These are phyloP conservation scores for Fusarium buxicola DNA, from an alignment of 2,329 filamentous ascomycete genomes.

Conservation along the genomic window DNA sequence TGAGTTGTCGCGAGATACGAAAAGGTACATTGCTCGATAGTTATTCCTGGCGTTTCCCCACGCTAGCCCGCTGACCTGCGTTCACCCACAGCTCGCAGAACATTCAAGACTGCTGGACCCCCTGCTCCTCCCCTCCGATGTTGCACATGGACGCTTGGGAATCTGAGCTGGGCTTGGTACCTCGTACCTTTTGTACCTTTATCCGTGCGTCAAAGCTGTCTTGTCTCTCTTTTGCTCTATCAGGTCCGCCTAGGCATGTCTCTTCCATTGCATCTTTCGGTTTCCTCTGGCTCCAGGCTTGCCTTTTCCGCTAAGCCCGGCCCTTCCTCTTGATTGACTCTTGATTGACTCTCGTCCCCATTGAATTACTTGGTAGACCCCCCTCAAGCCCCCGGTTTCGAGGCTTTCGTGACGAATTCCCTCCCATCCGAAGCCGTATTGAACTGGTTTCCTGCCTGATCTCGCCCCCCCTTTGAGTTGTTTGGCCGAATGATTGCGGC, in stretches of 20 bases:
- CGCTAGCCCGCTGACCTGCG: slow-evolving; percentile 22
- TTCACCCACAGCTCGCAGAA: slow-evolving; percentile 15
- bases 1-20: slow-evolving; percentile 23
- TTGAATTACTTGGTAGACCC: slow-evolving; percentile 40
- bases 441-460: slow-evolving; percentile 9
- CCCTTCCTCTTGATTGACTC: slow-evolving; percentile 24
- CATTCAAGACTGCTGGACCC: slow-evolving; percentile 19
- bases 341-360: slow-evolving; percentile 29
- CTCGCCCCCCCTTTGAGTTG: slow-evolving; percentile 27
- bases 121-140: slow-evolving; percentile 25
- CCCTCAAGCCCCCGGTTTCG: slow-evolving; percentile 12
- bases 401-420: slow-evolving; percentile 10
- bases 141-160: slow-evolving; percentile 42
- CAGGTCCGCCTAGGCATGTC: slow-evolving; percentile 33
- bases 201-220: slow-evolving; percentile 29
- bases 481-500: slow-evolving; percentile 19
- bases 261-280: slow-evolving; percentile 28
- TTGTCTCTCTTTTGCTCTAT: slow-evolving; percentile 34
- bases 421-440: slow-evolving; percentile 27
- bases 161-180: slow-evolving; percentile 38
- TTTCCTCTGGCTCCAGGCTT: slow-evolving; percentile 19
- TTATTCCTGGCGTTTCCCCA: slow-evolving; percentile 39
- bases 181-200: slow-evolving; percentile 24
- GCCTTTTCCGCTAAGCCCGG: slow-evolving; percentile 36
- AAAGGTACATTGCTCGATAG: slow-evolving; percentile 26